Evolutionary conservation across 169 alveolate species (phyloP).

Genomic region (Besnoitia besnoiti): DNA sequence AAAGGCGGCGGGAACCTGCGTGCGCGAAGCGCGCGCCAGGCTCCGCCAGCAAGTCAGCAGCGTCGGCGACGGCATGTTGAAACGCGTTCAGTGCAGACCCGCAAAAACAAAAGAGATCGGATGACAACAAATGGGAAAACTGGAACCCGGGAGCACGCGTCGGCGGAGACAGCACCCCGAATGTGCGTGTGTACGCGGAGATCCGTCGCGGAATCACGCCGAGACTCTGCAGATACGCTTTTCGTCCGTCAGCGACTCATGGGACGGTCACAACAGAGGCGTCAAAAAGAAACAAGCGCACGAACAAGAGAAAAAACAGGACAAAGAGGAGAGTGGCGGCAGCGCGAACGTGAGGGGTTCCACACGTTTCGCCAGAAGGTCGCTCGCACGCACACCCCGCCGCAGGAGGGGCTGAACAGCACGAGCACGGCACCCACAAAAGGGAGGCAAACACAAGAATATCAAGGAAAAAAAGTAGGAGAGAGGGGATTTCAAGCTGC

Average conservation of each 20-base stretch:
- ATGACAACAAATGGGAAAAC: background rate
- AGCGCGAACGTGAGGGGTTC: background rate
- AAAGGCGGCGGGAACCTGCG: background rate
- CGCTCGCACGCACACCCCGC: background rate
- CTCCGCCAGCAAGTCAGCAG: background rate
- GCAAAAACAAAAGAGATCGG: background rate
- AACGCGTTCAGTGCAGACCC: background rate
- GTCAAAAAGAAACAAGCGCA: background rate
- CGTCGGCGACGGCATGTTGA: background rate
- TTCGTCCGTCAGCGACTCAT: background rate
- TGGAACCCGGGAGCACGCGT: background rate
- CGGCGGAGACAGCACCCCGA: background rate
- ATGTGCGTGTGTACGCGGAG: background rate
- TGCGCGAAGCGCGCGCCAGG: background rate
- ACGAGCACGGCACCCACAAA: background rate
- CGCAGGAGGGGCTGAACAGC: background rate
- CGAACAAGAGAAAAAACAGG: background rate
- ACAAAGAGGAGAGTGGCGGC: background rate
- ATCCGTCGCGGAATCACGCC: background rate
- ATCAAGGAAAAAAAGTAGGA: background rate
- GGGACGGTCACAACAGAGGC: background rate
- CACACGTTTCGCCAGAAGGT: background rate
- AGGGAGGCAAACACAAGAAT: background rate
- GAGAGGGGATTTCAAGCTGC: background rate
- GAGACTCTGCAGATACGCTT: background rate